Conservation (phyloP, 257 asterid species). For the Coffea canephora region DNA sequence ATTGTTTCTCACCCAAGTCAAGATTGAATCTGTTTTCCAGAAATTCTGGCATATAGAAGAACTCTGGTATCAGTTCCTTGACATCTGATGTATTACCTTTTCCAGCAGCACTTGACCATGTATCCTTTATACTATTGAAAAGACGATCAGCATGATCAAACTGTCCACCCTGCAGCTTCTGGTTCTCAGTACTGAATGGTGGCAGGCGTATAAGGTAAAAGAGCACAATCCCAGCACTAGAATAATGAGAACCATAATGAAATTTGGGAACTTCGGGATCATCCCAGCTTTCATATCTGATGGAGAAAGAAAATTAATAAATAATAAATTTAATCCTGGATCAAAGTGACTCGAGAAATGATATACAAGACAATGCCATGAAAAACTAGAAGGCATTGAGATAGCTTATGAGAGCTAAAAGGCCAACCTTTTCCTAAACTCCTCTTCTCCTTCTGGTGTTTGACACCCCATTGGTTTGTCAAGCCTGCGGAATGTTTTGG, state of each 20-base stretch:
- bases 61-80: conserved; percentile 97
- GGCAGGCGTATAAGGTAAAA: conserved; percentile 96
- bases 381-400: conserved; percentile 3
- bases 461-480: conserved; percentile 98
- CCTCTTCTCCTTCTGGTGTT: conserved; percentile 93
- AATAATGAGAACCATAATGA: conserved; percentile 98
- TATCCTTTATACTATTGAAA: conserved; percentile 84
- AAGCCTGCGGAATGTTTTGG: conserved; percentile 88
- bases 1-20: conserved; percentile 99
- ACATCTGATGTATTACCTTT: conserved; percentile 98
- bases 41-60: conserved; percentile 94
- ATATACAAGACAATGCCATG: not conserved
- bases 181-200: conserved; percentile 90
- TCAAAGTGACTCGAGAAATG: conserved; percentile 18
- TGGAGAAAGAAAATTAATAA: conserved; percentile 20
- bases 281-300: conserved; percentile 99
- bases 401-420: not conserved
- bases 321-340: not conserved
- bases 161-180: conserved; percentile 97
- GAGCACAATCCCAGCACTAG: conserved; percentile 98
- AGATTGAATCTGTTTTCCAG: conserved; percentile 83
- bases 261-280: conserved; percentile 99
- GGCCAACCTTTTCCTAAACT: conserved; percentile 83
- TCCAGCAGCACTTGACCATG: conserved; percentile 99
- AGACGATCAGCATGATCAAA: conserved; percentile 99